Base-by-base conservation (phyloP, 192 early-diverging fungal genomes). In the Spinellus fusiger region DNA sequence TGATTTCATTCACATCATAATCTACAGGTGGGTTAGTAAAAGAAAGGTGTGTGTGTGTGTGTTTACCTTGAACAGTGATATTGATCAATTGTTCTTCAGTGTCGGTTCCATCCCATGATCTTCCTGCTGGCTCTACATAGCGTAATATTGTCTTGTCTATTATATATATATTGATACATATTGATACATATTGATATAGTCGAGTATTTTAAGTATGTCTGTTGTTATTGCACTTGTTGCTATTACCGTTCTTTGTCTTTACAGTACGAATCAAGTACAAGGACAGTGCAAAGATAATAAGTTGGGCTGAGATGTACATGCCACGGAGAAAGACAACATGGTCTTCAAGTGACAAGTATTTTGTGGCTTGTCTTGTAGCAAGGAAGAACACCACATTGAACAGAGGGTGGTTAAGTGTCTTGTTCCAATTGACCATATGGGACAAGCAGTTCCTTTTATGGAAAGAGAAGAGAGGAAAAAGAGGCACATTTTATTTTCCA, bases 111-210 rank as follows among this genome's bases (percentile, higher is more conserved):
- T 70, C 69, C 69, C 69, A 74, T 29, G 76, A 63, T 31, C 78
- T 78, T 69, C 76, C 82, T 65, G 87, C 75, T 38, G 86, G 77
- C 49, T 94, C 90, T 23, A 89, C 80, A 74, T 93, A 94, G 64
- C 86, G 77, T 33, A 97, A 77, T 10, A 78, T 63, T 20, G 91
- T 92, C 35, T 79, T 77, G 69, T 97, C 94, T 87, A 70, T 31
- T 16, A 62, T 29, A 62, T 16, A 40, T 47, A 32, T 28, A 9
- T 35, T 23, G 22, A 22, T 16, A 20, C 28, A 16, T 58, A 35
- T 22, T 62, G 32, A 37, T 59, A n/a, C 33, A 40, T 15, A 9
- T 23, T n/a, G 15, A 35, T 54, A 22, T 34, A 35, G 9, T 31
- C 46, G 22, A 8, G 12, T 27, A 1, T 35, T 40, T 35, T 33